phyloP scores from a whole-genome alignment of 208 protist species.

The Crithidia mellificae region DNA sequence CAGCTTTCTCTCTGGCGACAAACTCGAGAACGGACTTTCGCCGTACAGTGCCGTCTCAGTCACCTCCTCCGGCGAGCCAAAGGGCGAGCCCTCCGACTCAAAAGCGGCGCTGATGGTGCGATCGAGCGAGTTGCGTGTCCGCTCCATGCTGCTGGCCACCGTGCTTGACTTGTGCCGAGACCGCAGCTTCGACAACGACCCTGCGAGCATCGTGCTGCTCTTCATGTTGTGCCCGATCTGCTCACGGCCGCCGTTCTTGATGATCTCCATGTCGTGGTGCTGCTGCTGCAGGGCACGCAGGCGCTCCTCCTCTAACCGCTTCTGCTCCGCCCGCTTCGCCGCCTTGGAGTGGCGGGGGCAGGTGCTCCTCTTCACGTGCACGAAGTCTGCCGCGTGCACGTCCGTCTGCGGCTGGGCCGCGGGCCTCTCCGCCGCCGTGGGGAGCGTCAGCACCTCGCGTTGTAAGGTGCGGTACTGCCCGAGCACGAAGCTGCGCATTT shows the following conservation, averaged over 20 bases:
- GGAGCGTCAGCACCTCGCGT: slow-evolving; percentile 20
- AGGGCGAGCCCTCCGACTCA: slow-evolving; percentile 11
- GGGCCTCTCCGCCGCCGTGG: background rate
- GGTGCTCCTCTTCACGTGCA: slow-evolving; percentile 23
- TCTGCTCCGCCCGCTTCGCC: slow-evolving; percentile 16
- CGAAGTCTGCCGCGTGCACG: slow-evolving; percentile 11
- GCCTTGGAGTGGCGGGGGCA: slow-evolving; percentile 41
- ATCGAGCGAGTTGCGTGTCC: slow-evolving; percentile 12
- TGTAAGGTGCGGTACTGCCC: slow-evolving; percentile 45
- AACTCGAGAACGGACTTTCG: background rate
- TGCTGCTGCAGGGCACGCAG: slow-evolving; percentile 47
- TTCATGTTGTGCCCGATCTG: slow-evolving; percentile 37
- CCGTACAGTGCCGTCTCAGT: slow-evolving; percentile 2
- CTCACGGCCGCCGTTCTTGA: slow-evolving; percentile 54
- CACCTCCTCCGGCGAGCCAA: slow-evolving; percentile 3
- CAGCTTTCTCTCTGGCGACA: background rate
- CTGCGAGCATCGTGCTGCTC: slow-evolving; percentile 40
- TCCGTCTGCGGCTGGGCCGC: background rate
- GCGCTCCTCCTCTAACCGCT: slow-evolving; percentile 39
- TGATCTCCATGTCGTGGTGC: slow-evolving; percentile 53
- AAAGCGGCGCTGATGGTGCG: slow-evolving; percentile 16
- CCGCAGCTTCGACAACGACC: slow-evolving; percentile 36
- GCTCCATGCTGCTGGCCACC: background rate
- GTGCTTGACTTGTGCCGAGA: slow-evolving; percentile 12
- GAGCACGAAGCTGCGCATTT: slow-evolving; percentile 43